These are phyloP conservation scores for Fragilaria radians DNA, from an alignment of 108 stramenopile species.

Conservation along the genomic window DNA sequence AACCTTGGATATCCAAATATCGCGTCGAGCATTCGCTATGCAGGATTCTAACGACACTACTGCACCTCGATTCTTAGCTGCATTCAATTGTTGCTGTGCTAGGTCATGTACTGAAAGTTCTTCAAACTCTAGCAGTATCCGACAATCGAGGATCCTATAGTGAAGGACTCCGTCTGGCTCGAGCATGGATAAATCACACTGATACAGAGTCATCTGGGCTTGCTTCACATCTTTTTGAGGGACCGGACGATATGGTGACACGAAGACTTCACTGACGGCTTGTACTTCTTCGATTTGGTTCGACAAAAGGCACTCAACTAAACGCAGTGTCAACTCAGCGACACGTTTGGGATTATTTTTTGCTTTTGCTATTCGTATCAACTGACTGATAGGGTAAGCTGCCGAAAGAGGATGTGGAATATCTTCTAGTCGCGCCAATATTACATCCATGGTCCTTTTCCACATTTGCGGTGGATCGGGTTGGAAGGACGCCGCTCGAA, in stretches of 20 bases:
- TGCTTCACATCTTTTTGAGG: background rate
- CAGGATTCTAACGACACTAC: background rate
- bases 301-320: constrained; percentile 35
- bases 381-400: constrained; percentile 33
- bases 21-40: background rate
- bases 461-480: constrained; percentile 41
- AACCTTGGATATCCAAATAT: constrained; percentile 1
- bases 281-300: constrained; percentile 1
- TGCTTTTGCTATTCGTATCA: constrained; percentile 45
- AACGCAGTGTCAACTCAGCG: constrained; percentile 30
- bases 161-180: background rate
- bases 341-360: constrained; percentile 51
- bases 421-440: constrained; percentile 9
- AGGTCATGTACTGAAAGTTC: constrained; percentile 12
- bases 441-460: constrained; percentile 42
- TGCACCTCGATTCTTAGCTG: constrained; percentile 7
- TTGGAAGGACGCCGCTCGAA: constrained; percentile 23
- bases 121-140: constrained; percentile 16
- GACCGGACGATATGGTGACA: background rate
- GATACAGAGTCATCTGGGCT: background rate
- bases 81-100: constrained; percentile 12
- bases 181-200: constrained; percentile 1
- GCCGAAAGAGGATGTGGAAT: constrained; percentile 14
- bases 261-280: background rate
- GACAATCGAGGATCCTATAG: constrained; percentile 1